Percentiles rank a stretch among this genome's conserved stretches.
Conservation (phyloP, 2,329 filamentous ascomycete genomes). For the Trichoderma sp. region DNA sequence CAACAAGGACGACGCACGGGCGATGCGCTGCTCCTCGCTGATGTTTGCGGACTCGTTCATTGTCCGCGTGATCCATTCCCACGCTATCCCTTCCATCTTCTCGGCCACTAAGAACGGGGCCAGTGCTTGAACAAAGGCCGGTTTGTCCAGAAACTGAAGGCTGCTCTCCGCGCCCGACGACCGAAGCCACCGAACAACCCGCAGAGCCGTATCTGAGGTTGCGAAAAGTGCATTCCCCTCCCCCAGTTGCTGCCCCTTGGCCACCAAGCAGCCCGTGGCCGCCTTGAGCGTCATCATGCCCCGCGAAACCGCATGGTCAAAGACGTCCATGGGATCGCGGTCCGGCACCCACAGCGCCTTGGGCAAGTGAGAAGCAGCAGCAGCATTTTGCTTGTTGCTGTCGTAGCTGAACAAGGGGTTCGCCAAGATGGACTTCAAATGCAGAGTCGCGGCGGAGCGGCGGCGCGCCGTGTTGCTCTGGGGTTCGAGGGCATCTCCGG, state of each 20-base stretch:
- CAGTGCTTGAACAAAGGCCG: conserved; percentile 45
- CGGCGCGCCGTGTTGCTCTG: conserved; percentile 36
- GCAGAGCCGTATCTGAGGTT: conserved; percentile 49
- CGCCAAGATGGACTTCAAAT: conserved; percentile 59
- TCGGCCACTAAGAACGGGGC: conserved; percentile 57
- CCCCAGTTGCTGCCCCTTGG: conserved; percentile 48
- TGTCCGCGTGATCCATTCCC: conserved; percentile 55
- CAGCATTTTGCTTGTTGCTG: conserved; percentile 37
- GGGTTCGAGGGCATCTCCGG: conserved; percentile 28
- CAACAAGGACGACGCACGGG: conserved; percentile 41
- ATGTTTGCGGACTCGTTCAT: conserved; percentile 37
- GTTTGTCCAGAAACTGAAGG: conserved; percentile 49
- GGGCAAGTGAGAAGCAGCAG: conserved; percentile 29
- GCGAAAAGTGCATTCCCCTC: conserved; percentile 40
- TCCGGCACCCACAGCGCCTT: conserved; percentile 30
- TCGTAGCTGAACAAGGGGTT: conserved; percentile 57
- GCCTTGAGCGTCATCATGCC: conserved; percentile 59
- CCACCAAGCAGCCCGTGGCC: conserved; percentile 57
- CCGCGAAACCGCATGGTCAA: conserved; percentile 57
- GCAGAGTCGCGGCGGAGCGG: conserved; percentile 47
- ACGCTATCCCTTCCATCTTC: conserved; percentile 53
- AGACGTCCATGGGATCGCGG: conserved; percentile 56
- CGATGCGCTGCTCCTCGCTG: conserved; percentile 33
- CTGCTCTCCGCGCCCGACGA: conserved; percentile 52
- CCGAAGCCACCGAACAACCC: conserved; percentile 57